These are phyloP conservation scores for Hymenoscyphus scutula DNA, from an alignment of 2,329 filamentous ascomycete species.

Conservation along the genomic window DNA sequence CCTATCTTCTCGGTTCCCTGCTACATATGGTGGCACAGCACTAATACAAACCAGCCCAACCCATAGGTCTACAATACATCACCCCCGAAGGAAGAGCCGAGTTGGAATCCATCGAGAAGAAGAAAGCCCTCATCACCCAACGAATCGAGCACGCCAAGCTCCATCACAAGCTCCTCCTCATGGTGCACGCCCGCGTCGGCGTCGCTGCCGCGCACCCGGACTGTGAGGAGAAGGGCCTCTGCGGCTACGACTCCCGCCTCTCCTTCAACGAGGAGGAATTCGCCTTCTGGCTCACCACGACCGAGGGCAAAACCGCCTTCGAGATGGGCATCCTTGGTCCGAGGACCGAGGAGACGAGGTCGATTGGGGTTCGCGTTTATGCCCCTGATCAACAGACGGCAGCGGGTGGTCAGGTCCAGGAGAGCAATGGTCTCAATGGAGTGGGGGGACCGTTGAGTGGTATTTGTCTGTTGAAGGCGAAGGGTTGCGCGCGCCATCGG, in stretches of 20 bases:
- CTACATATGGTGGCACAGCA: background rate
- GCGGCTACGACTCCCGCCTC: slow-evolving; percentile 35
- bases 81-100: slow-evolving; percentile 28
- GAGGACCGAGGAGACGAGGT: slow-evolving; percentile 27
- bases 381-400: slow-evolving; percentile 26
- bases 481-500: slow-evolving; percentile 29
- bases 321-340: slow-evolving; percentile 31
- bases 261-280: slow-evolving; percentile 34
- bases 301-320: slow-evolving; percentile 30
- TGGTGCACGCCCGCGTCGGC: slow-evolving; percentile 30
- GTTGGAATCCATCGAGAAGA: slow-evolving; percentile 25
- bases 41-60: slow-evolving; percentile 21
- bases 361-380: slow-evolving; percentile 20
- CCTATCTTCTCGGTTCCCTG: background rate
- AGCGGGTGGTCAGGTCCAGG: slow-evolving; percentile 8
- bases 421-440: slow-evolving; percentile 14
- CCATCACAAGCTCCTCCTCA: slow-evolving; percentile 27
- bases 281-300: slow-evolving; percentile 24
- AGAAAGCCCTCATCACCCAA: slow-evolving; percentile 21
- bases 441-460: slow-evolving; percentile 20
- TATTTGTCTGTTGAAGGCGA: slow-evolving; percentile 29
- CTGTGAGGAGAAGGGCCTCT: slow-evolving; percentile 28
- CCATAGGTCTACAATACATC: slow-evolving; percentile 31
- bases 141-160: slow-evolving; percentile 24
- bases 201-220: slow-evolving; percentile 24